A percentile compares a stretch with the other conserved stretches of the same genome.
These are phyloP conservation scores for Parathielavia hyrcaniae DNA, from an alignment of 495 filamentous ascomycete genomes.

Conservation along the genomic window DNA sequence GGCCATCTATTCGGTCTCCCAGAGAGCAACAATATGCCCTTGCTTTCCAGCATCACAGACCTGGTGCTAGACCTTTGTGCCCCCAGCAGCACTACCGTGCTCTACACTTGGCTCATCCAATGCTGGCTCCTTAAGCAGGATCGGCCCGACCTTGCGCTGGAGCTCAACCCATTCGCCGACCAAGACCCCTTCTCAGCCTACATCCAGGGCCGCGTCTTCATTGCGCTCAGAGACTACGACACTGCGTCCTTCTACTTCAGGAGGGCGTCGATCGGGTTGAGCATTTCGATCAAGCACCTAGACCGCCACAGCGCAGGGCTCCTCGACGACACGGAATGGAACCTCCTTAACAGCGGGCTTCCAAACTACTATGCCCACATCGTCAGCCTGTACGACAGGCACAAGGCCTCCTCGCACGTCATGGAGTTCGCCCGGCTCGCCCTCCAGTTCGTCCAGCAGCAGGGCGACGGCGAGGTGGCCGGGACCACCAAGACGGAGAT, in stretches of 20 bases:
- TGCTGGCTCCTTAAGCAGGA: conserved; percentile 64
- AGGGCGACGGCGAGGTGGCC: conserved; percentile 33
- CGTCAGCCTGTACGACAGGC: conserved; percentile 69
- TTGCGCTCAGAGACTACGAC: conserved; percentile 64
- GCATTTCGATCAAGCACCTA: conserved; percentile 36
- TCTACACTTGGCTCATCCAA: conserved; percentile 51
- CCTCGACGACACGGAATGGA: conserved; percentile 63
- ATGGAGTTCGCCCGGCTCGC: conserved; percentile 78
- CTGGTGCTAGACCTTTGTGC: conserved; percentile 51
- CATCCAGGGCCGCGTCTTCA: conserved; percentile 71
- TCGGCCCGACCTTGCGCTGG: conserved; percentile 65
- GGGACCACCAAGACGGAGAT: conserved; percentile 54
- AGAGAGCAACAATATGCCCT: conserved; percentile 30
- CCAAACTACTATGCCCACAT: conserved; percentile 84
- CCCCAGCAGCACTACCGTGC: conserved; percentile 46
- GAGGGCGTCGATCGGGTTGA: conserved; percentile 73
- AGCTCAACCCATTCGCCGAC: conserved; percentile 64
- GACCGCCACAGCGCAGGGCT: conserved; percentile 51
- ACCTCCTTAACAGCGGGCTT: conserved; percentile 68
- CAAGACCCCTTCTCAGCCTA: conserved; percentile 72
- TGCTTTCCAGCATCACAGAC: conserved; percentile 46
- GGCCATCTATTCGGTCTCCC: conserved; percentile 47
- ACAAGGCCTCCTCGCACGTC: conserved; percentile 67
- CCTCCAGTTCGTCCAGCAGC: conserved; percentile 53
- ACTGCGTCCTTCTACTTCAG: conserved; percentile 72